phyloP scores from a whole-genome alignment of 2,329 filamentous ascomycete genomes.

The Coniochaeta sp. region DNA sequence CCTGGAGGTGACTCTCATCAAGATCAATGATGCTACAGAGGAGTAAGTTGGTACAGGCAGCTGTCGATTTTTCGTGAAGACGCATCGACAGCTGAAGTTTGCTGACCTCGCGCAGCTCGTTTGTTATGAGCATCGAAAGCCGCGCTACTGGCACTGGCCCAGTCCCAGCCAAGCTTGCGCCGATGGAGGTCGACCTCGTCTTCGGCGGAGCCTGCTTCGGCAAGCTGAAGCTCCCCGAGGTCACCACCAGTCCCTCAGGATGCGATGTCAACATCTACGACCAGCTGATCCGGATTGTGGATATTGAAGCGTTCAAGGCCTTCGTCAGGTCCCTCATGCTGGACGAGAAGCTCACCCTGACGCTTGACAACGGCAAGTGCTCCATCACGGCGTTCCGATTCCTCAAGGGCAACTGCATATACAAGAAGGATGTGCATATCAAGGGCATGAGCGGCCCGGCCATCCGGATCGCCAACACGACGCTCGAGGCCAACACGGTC shows the following conservation, averaged over 20 bases:
- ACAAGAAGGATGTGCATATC: constrained; percentile 20
- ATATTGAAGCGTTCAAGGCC: constrained; percentile 19
- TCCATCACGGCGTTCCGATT: constrained; percentile 17
- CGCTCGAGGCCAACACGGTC: constrained; percentile 14
- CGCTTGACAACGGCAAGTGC: constrained; percentile 20
- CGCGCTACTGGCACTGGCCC: constrained; percentile 21
- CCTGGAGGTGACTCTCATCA: constrained; percentile 20
- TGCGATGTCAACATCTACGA: constrained; percentile 17
- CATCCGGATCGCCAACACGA: constrained; percentile 13
- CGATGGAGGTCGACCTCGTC: constrained; percentile 20
- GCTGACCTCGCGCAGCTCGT: constrained; percentile 16
- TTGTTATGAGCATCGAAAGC: constrained; percentile 19
- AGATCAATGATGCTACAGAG: constrained; percentile 20
- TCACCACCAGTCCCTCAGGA: constrained; percentile 19
- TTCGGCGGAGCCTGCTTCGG: constrained; percentile 22
- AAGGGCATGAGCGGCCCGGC: constrained; percentile 18
- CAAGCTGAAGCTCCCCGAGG: constrained; percentile 20
- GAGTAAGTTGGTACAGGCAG: constrained; percentile 15
- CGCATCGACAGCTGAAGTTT: neutral
- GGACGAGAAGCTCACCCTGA: constrained; percentile 18
- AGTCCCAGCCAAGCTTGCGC: constrained; percentile 20
- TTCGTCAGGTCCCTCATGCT: constrained; percentile 23
- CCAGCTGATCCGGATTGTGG: constrained; percentile 19
- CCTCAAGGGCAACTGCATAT: constrained; percentile 12
- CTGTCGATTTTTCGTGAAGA: neutral